phyloP scores from a whole-genome alignment of 164 flowering plant genomes.

The Cinnamomum micranthum region DNA sequence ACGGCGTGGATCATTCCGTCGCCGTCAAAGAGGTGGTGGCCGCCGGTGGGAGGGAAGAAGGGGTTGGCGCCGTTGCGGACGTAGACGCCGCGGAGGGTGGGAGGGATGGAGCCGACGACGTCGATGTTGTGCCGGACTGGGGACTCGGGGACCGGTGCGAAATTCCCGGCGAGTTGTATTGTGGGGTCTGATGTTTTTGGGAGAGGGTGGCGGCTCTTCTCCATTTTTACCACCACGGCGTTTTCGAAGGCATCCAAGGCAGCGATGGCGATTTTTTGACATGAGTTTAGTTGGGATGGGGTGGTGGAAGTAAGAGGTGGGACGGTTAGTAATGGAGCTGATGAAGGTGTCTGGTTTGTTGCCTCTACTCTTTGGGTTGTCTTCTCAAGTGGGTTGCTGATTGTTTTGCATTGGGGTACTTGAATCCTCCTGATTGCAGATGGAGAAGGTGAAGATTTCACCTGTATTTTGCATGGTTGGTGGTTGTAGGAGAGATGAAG shows the following conservation, averaged over 20 bases:
- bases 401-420: not conserved
- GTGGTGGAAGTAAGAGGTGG: not conserved
- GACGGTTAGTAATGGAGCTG: too few relatives aligned
- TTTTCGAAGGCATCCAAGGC: slow-evolving; percentile 29
- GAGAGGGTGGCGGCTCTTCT: slow-evolving; percentile 15
- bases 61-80: slow-evolving; percentile 51
- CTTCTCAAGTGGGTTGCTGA: not conserved
- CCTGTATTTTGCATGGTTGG: not conserved
- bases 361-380: not conserved
- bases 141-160: slow-evolving; percentile 40
- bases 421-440: not conserved
- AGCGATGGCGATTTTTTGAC: slow-evolving; percentile 31
- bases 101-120: slow-evolving; percentile 29
- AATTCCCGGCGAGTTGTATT: slow-evolving; percentile 46
- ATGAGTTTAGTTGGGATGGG: slow-evolving; percentile 19
- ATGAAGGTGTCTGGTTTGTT: not conserved
- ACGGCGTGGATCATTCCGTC: slow-evolving; percentile 58
- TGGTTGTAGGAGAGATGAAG: not conserved
- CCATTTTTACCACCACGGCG: slow-evolving; percentile 11
- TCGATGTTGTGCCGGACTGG: slow-evolving; percentile 24
- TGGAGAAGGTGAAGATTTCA: too few relatives aligned
- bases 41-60: slow-evolving; percentile 25
- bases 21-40: slow-evolving; percentile 52
- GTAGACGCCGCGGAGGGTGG: slow-evolving; percentile 33
- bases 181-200: slow-evolving; percentile 38